Base-by-base conservation (phyloP, 1,139 yeast species). In the Wickerhamiella pararugosa region DNA sequence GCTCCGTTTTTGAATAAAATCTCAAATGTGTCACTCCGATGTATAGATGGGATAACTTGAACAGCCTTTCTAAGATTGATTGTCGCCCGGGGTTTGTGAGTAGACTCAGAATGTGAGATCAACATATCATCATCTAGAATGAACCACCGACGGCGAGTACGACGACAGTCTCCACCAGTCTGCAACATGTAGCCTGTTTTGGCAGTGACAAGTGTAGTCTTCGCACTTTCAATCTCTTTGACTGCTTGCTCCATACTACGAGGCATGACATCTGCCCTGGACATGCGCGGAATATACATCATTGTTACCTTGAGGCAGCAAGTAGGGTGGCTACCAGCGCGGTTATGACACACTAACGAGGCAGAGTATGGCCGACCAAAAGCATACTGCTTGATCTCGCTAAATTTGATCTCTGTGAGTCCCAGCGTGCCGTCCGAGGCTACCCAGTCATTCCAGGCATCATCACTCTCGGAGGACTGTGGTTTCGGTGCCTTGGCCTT, bases 401-500 rank as follows among this genome's bases (percentile, higher is more conserved):
- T 69, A 49, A 86, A 71, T 39, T 71, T 72, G 45, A 86, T 65
- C 51, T 76, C 75, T 46, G 83, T 72, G 51, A 87, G 70, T 2
- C 83, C 94, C 65, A 82, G 84, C 7, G 94, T 80, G 1, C 97
- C 97, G 61, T 87, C 96, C 40, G 66, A 67, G 2, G 94, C 94
- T 49, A 80, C 67, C 31, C 29, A 21, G 10, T 32, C 25, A 7
- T 25, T 34, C 43, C 43, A 41, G 3, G 27, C 25, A 15, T 40
- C 40, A 6, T n/a, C 31, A 2, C n/a, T n/a, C n/a, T 29, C n/a
- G n/a, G 31, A 29, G 8, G 31, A 15, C 21, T 15, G 21, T 15
- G 21, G n/a, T 29, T 29, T 29, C 2, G 37, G 37, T 21, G 37
- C 21, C 29, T n/a, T 26, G 9, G 10, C 30, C n/a, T 29, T 29